Base-by-base conservation (phyloP, 2,329 filamentous ascomycete genomes). In the Xylariaceae sp. region DNA sequence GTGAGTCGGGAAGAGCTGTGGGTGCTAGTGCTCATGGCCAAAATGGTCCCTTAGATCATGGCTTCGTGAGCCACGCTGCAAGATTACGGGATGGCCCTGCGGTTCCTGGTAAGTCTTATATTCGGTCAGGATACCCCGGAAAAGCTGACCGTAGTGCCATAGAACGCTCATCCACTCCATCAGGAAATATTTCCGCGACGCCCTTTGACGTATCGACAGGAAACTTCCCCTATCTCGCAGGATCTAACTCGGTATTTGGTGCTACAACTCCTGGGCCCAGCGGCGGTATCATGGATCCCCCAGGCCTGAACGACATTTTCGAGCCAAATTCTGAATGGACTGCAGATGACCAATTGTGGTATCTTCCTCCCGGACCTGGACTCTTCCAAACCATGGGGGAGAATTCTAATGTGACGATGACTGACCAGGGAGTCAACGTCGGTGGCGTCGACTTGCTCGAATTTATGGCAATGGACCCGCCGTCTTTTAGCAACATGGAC, bases 381-480 rank as follows among this genome's bases (percentile, higher is more conserved):
- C 79, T 84, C 43, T 83, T 81, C 61, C 78, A 83, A 53, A 83
- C 81, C 55, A 71, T 82, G 53, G 76, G 55, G 17, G 60, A 76
- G 45, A 78, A 79, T 47, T 71, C 72, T 26, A 71, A 71, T 6
- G 78, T 83, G 9, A 78, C 78, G 33, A 83, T 83, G 76, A 83
- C 79, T 3, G 77, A 80, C 8, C 80, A 84, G 50, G 80, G 80
- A 19, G 76, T 84, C 37, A 83, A 83, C 51, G 76, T 85, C 2
- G 80, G 79, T 9, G 81, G 81, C 0, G 67, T 84, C 24, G 81
- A 85, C 55, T 56, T 85, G 51, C 69, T 85, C 12, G 81, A 85
- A 55, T 83, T 80, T 49, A 83, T 84, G 79, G 75, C 78, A 7
- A 78, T 83, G 73, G 79, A 63, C 36, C 63, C 69, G 13, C 53